Base-by-base conservation (phyloP, 2,329 filamentous ascomycete genomes). In the Fusarium camptoceras region DNA sequence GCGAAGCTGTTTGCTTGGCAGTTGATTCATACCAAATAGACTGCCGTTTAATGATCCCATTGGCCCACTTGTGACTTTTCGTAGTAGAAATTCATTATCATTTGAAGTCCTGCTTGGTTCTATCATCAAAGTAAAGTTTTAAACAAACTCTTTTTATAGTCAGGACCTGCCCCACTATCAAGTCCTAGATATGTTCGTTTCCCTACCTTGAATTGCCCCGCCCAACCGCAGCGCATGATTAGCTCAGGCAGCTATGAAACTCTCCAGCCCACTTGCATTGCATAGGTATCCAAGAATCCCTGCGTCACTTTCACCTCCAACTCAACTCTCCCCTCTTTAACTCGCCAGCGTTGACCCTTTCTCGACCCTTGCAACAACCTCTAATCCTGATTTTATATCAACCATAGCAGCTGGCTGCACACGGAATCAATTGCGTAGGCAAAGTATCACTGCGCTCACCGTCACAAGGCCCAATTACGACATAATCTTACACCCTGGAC, bases 221-320 rank as follows among this genome's bases (percentile, higher is more conserved):
- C 51, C 48, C 44, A 53, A 39, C 16, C 57, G 43, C 59, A 57
- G 50, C 22, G 43, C 50, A 64, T 64, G 73, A 68, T 73, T 72
- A 72, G 68, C 67, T 71, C 68, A 71, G 72, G 68, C 73, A 72
- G 59, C 68, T 73, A 48, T 72, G 71, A 75, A 75, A 75, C 73
- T 51, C 43, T 53, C 60, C 39, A 69, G 46, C 55, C 65, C 62
- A 66, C 56, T 53, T 54, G 31, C 53, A 64, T 51, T 41, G 34
- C 31, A 41, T 37, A n/a, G n/a, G n/a, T 48, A n/a, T 31, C 41
- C 60, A 49, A 64, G 54, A n/a, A 59, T 65, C 62, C 58, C 56
- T 62, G 51, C 73, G 73, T 75, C 73, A 76, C 73, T 71, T 64
- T 67, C 68, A 60, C 56, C 58, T 62, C 50, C 67, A 62, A 47